A percentile compares a stretch with the other conserved stretches of the same genome.
These are phyloP conservation scores for Prunus mongolica DNA, from an alignment of 306 rosid genomes.

Conservation along the genomic window DNA sequence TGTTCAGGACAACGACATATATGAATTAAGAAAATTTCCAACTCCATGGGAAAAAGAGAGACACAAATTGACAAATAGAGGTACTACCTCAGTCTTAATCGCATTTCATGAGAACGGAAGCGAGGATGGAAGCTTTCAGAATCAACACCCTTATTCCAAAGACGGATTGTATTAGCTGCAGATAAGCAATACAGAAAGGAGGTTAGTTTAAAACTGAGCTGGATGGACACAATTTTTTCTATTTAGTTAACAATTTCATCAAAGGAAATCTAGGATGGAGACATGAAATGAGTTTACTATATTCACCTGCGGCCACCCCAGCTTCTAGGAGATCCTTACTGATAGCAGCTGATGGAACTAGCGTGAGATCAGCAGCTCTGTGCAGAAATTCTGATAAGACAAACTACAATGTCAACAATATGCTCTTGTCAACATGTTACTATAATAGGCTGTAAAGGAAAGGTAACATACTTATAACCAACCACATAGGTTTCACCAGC, in stretches of 20 bases:
- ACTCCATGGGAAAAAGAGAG: constrained; percentile 3
- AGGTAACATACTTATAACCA: constrained; percentile 68
- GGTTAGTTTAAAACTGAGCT: constrained; percentile 1
- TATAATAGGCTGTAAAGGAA: constrained; percentile 11
- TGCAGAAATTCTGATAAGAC: constrained; percentile 77
- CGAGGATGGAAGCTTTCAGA: constrained; percentile 85
- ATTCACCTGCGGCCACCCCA: constrained; percentile 81
- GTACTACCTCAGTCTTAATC: constrained; percentile 66
- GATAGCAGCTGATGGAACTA: constrained; percentile 96
- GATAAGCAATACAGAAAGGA: constrained; percentile 22
- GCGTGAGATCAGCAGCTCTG: constrained; percentile 90
- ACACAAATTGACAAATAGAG: constrained; percentile 1
- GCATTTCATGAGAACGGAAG: constrained; percentile 77
- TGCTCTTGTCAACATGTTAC: constrained; percentile 5
- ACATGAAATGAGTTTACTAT: neutral
- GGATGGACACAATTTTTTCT: neutral
- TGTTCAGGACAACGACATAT: constrained; percentile 29
- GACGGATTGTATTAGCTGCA: constrained; percentile 88
- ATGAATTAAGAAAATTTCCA: constrained; percentile 21
- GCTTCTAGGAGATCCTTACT: constrained; percentile 72
- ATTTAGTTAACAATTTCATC: neutral
- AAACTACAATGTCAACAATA: constrained; percentile 25
- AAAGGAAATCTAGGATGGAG: neutral
- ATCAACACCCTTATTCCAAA: constrained; percentile 98
- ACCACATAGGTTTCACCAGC: constrained; percentile 99